Conservation (phyloP, 768 basidiomycete species). For the Boletus edulis region DNA sequence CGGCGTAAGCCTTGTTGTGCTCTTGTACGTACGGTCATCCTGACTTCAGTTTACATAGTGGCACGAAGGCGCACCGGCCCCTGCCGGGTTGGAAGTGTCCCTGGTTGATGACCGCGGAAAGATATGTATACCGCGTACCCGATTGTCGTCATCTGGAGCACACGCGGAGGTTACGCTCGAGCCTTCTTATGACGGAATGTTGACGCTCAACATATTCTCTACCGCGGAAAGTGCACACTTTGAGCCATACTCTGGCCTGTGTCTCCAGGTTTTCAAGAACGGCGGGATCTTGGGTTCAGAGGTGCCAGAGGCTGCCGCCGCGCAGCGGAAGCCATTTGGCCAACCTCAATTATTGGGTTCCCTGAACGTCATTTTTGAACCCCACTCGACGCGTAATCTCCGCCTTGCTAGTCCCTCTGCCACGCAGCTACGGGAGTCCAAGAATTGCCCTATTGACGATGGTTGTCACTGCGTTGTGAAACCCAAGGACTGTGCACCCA, state of each 20-base stretch:
- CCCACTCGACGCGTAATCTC: constrained; percentile 10
- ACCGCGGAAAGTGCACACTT: neutral
- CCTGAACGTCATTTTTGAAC: constrained; percentile 11
- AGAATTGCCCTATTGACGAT: neutral
- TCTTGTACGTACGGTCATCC: neutral
- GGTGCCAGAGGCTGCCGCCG: too few species aligned
- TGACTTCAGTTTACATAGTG: neutral
- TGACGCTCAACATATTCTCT: constrained; percentile 5
- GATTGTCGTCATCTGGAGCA: neutral
- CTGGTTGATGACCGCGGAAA: constrained; percentile 3
- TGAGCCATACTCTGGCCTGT: constrained; percentile 8
- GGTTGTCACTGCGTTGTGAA: neutral
- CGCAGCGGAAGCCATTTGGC: too few species aligned
- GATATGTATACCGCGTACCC: neutral
- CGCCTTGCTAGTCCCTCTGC: constrained; percentile 9
- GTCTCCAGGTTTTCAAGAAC: neutral
- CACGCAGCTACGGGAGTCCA: neutral
- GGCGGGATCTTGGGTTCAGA: too few species aligned
- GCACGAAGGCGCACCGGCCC: neutral
- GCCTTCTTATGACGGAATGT: neutral
- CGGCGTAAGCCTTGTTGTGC: neutral
- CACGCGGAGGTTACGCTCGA: neutral
- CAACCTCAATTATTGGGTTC: constrained; percentile 1
- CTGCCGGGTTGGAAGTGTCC: constrained; percentile 4
- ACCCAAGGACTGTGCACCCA: neutral